Percentiles rank a stretch among this genome's conserved stretches.
phyloP scores from a whole-genome alignment of 306 rosid genomes.

The Chamaecrista fasciculata region DNA sequence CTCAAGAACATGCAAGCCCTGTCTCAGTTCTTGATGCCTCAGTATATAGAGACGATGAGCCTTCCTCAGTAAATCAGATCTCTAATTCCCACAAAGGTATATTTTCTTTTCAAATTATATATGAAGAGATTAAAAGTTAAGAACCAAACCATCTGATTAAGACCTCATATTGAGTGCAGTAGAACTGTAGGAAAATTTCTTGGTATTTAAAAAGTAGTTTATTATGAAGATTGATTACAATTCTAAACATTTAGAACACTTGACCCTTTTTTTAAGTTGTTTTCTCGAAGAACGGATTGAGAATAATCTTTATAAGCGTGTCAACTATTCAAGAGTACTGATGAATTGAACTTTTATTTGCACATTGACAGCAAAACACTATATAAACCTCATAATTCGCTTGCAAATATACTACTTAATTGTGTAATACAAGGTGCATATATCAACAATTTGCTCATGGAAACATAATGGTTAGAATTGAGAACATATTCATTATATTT shows the following conservation, averaged over 20 bases:
- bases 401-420: not conserved
- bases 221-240: slow-evolving; percentile 5
- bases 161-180: not conserved
- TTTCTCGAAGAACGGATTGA: not conserved
- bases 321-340: not conserved
- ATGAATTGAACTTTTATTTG: slow-evolving; percentile 1
- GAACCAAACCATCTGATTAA: not conserved
- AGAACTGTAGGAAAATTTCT: not conserved
- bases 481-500: not conserved
- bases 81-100: slow-evolving; percentile 57
- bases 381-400: not conserved
- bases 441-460: not conserved
- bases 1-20: slow-evolving; percentile 77
- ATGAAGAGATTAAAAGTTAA: slow-evolving; percentile 5
- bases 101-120: slow-evolving; percentile 17
- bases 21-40: slow-evolving; percentile 75
- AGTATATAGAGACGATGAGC: slow-evolving; percentile 56
- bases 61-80: slow-evolving; percentile 59
- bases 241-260: not conserved
- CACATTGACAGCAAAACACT: not conserved
- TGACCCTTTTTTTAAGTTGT: not conserved
- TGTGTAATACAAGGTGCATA: not conserved
- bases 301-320: not conserved
- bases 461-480: not conserved
- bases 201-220: not conserved